A percentile compares a stretch with the other conserved stretches of the same genome.
These are phyloP conservation scores for Syncephalis plumigaleata DNA, from an alignment of 371 early-diverging fungal species.

Conservation along the genomic window DNA sequence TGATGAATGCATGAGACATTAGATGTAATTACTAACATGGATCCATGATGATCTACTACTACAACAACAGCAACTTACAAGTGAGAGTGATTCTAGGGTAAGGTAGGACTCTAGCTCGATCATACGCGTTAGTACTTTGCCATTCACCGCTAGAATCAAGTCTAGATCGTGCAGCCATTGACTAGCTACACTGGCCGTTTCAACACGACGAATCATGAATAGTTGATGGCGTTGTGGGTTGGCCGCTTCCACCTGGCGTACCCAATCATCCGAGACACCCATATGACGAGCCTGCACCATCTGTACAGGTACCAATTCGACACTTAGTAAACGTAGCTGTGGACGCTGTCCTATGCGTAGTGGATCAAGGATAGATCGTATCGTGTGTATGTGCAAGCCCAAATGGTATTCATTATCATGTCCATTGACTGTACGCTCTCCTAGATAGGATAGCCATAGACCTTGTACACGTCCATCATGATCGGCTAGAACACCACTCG, in stretches of 20 bases:
- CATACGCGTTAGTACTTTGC: slow-evolving; percentile 46
- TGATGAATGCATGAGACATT: too few relatives aligned
- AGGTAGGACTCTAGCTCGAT: slow-evolving; percentile 46
- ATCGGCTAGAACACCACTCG: slow-evolving; percentile 71
- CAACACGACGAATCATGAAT: slow-evolving; percentile 50
- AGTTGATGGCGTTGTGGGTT: slow-evolving; percentile 48
- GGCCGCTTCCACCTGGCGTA: slow-evolving; percentile 46
- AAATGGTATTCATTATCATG: slow-evolving; percentile 63
- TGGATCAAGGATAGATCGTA: slow-evolving; percentile 29
- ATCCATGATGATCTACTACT: too few relatives aligned
- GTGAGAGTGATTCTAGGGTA: slow-evolving; percentile 28
- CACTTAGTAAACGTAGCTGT: slow-evolving; percentile 36
- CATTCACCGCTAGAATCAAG: slow-evolving; percentile 50
- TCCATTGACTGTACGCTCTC: slow-evolving; percentile 46
- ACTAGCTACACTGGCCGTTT: slow-evolving; percentile 42
- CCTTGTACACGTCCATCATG: slow-evolving; percentile 53
- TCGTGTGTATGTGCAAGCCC: slow-evolving; percentile 40
- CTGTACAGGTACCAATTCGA: slow-evolving; percentile 54
- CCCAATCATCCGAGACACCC: slow-evolving; percentile 62
- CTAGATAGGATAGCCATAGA: slow-evolving; percentile 71
- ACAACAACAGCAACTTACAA: slow-evolving; percentile 18
- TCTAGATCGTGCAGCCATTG: slow-evolving; percentile 53
- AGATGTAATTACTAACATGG: background rate
- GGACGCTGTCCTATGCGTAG: slow-evolving; percentile 21
- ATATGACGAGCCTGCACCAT: slow-evolving; percentile 62